Base-by-base conservation (phyloP, 108 stramenopile species). In the Epithemia pelagica region DNA sequence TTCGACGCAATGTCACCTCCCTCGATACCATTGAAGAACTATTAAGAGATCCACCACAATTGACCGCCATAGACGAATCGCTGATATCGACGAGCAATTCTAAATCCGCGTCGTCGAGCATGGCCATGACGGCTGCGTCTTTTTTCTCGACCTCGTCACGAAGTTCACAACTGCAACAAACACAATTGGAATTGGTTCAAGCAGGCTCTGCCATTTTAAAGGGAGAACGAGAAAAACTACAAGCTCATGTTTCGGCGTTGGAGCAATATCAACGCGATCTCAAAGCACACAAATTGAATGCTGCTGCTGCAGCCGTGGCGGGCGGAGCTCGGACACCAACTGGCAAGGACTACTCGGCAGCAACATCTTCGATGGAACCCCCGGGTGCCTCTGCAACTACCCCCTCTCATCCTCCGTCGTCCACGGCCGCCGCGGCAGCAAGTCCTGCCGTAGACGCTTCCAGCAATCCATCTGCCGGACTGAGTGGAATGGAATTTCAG, bases 161-260 rank as follows among this genome's bases (percentile, higher is more conserved):
- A 78, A 20, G 15, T 10, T 15, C 37, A 5, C 5, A 46, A 46
- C 5, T 15, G 37, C 10, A 5, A 46, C 72, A 75, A 63, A 68
- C 68, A 28, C 74, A 82, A 46, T 69, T 87, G 30, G 83, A 85
- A 65, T 64, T 88, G 29, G 82, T 82, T 27, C 85, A 91, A 65
- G 80, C 85, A 7, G 90, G 87, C 18, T 22, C 84, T 20, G 81
- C 80, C 22, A 88, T 91, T 60, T 64, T 91, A 22, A 75, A 83
- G 65, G 90, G 78, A 52, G 90, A 91, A 66, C 69, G 65, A 23
- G 82, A 87, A 65, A 78, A 78, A 24, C 46, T 88, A 28, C 68
- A 74, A 31, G 78, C 72, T 24, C 83, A 84, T 62, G 67, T 84
- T 62, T 54, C 58, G 24, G 32, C 65, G 2, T 53, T 75, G 66